These are phyloP conservation scores for Hypomontagnella submonticulosa DNA, from an alignment of 495 filamentous ascomycete genomes.

Conservation along the genomic window DNA sequence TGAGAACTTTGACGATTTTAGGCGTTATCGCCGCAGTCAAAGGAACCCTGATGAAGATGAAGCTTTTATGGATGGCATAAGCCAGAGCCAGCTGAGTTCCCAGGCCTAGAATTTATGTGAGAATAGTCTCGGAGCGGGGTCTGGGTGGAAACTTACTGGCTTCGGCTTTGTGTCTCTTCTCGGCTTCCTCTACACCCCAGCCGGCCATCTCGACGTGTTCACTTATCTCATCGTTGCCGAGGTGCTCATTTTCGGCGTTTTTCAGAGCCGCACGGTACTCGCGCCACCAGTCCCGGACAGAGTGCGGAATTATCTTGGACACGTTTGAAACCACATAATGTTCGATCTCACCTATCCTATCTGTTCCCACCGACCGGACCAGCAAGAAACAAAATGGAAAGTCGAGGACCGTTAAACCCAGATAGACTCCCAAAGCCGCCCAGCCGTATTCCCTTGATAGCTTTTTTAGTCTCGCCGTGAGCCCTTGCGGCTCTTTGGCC, in stretches of 20 bases:
- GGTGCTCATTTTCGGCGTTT: slow-evolving; percentile 44
- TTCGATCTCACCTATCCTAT: slow-evolving; percentile 74
- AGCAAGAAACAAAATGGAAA: slow-evolving; percentile 95
- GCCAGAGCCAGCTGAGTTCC: slow-evolving; percentile 90
- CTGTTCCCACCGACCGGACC: slow-evolving; percentile 83
- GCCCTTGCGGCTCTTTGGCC: slow-evolving; percentile 57
- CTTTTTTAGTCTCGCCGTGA: slow-evolving; percentile 78
- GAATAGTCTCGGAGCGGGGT: slow-evolving; percentile 7
- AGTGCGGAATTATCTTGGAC: slow-evolving; percentile 61
- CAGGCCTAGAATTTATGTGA: slow-evolving; percentile 52
- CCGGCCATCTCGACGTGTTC: slow-evolving; percentile 56
- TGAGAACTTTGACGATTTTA: slow-evolving; percentile 86
- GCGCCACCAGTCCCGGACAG: slow-evolving; percentile 57
- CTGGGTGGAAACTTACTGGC: slow-evolving; percentile 61
- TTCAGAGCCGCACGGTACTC: slow-evolving; percentile 54
- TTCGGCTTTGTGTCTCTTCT: slow-evolving; percentile 56
- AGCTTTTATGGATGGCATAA: slow-evolving; percentile 97
- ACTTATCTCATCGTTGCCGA: slow-evolving; percentile 42
- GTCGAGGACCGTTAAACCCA: slow-evolving; percentile 82
- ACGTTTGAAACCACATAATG: slow-evolving; percentile 60
- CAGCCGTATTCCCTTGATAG: slow-evolving; percentile 96
- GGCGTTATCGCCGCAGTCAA: slow-evolving; percentile 89
- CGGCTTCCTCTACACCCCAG: slow-evolving; percentile 65
- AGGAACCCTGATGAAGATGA: slow-evolving; percentile 94
- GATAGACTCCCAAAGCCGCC: slow-evolving; percentile 91